phyloP scores from a whole-genome alignment of 2,329 filamentous ascomycete species.

The Fusarium subtropicale region DNA sequence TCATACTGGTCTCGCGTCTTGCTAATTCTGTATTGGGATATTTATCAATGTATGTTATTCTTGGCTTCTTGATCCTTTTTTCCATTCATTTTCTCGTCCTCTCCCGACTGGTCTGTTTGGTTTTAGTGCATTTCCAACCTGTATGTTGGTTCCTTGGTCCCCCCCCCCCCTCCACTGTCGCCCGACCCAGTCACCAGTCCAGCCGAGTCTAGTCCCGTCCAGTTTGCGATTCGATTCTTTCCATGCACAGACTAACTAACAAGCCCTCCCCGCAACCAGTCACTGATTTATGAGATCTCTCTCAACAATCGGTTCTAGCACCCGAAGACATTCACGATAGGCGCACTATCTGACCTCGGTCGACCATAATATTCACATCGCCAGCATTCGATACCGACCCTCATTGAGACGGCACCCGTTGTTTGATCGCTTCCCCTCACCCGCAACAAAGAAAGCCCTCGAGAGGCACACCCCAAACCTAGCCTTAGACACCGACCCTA shows the following conservation, averaged over 20 bases:
- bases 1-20: conserved; percentile 4
- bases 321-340: conserved; percentile 16
- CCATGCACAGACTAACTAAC: conserved; percentile 35
- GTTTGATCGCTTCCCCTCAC: conserved; percentile 10
- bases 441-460: conserved; percentile 16
- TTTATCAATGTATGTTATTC: not conserved
- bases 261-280: conserved; percentile 45
- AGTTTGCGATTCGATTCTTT: conserved; percentile 30
- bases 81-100: not conserved
- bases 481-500: conserved; percentile 11
- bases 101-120: conserved; percentile 1
- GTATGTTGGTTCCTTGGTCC: not conserved
- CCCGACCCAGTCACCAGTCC: not conserved
- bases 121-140: conserved; percentile 4
- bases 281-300: conserved; percentile 26
- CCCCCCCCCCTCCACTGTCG: not conserved
- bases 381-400: not conserved
- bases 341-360: conserved; percentile 3
- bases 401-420: not conserved
- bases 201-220: conserved; percentile 2
- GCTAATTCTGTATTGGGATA: conserved; percentile 5
- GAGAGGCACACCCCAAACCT: conserved; percentile 20
- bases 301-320: conserved; percentile 23
- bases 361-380: conserved; percentile 2
- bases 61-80: conserved; percentile 19